Conservation (phyloP, 768 basidiomycete genomes). For the Tulasnella sp. region DNA sequence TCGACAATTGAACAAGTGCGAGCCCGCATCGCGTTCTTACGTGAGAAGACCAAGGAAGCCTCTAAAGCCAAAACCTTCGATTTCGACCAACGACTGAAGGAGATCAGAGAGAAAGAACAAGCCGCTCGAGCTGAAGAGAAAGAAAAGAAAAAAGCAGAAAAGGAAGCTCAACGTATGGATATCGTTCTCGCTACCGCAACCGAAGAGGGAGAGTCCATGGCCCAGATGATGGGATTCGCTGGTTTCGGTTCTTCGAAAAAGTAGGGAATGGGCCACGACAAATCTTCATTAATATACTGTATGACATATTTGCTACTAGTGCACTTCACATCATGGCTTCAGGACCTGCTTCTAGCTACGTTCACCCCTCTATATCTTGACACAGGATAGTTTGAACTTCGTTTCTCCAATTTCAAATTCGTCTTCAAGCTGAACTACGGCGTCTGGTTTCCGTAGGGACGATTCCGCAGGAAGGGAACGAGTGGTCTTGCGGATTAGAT, state of each 20-base stretch:
- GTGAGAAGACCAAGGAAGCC: slow-evolving; percentile 83
- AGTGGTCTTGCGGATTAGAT: slow-evolving; percentile 72
- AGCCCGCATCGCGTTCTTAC: slow-evolving; percentile 80
- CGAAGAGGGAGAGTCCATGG: slow-evolving; percentile 60
- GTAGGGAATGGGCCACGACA: slow-evolving; percentile 42
- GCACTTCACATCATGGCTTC: background rate
- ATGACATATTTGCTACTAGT: background rate
- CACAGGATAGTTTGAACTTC: slow-evolving; percentile 73
- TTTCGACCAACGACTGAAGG: slow-evolving; percentile 85
- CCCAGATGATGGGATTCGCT: slow-evolving; percentile 86
- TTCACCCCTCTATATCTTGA: slow-evolving; percentile 49
- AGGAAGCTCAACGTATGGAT: slow-evolving; percentile 69
- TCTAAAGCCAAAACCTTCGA: slow-evolving; percentile 89
- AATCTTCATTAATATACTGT: slow-evolving; percentile 14
- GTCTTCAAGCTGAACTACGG: slow-evolving; percentile 71
- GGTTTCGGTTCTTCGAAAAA: slow-evolving; percentile 89
- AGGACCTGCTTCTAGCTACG: background rate
- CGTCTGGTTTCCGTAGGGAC: slow-evolving; percentile 54
- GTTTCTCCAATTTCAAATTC: slow-evolving; percentile 84
- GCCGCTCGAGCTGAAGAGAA: slow-evolving; percentile 72
- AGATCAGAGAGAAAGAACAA: slow-evolving; percentile 75
- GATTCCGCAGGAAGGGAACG: slow-evolving; percentile 69
- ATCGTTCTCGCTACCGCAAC: slow-evolving; percentile 50
- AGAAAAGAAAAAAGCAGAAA: slow-evolving; percentile 75
- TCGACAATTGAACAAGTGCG: slow-evolving; percentile 94